Evolutionary conservation across 2,329 filamentous ascomycete species (phyloP).

Genomic region (Hypocrella siamensis): DNA sequence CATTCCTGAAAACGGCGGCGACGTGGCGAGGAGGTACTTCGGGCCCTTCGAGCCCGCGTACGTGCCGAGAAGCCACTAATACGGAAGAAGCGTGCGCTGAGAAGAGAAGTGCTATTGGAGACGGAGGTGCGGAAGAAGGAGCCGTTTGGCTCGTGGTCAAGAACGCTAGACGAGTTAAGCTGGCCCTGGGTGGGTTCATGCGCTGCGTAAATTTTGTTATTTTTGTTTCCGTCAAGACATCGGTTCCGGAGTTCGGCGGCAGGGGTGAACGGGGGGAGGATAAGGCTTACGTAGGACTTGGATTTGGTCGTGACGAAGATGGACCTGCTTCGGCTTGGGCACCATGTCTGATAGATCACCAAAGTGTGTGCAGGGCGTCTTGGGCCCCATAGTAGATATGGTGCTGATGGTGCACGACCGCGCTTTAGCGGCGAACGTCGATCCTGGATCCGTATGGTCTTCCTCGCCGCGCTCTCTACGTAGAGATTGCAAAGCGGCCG

Average conservation of each 20-base stretch:
- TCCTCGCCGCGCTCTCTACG: slow-evolving; percentile 19
- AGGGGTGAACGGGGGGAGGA: not conserved
- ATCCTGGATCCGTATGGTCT: slow-evolving; percentile 17
- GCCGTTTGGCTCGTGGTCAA: slow-evolving; percentile 1
- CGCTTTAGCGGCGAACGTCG: slow-evolving; percentile 12
- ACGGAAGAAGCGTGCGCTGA: slow-evolving; percentile 7
- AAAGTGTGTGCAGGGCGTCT: slow-evolving; percentile 11
- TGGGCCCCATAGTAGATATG: slow-evolving; percentile 10
- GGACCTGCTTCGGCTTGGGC: slow-evolving; percentile 1
- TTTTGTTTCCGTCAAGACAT: not conserved
- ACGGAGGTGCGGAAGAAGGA: slow-evolving; percentile 4
- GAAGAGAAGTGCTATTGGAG: slow-evolving; percentile 4
- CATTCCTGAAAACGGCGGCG: no score
- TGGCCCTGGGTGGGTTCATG: not conserved
- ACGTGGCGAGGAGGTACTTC: no score
- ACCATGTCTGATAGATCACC: slow-evolving; percentile 3
- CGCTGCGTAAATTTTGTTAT: not conserved
- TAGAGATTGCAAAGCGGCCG: slow-evolving; percentile 16
- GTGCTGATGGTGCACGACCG: slow-evolving; percentile 17
- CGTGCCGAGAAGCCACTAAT: slow-evolving; percentile 11
- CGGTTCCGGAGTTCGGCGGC: not conserved
- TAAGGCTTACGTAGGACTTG: slow-evolving; percentile 2
- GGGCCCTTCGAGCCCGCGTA: slow-evolving; percentile 4
- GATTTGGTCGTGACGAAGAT: slow-evolving; percentile 1
- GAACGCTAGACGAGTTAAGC: slow-evolving; percentile 3